A percentile compares a stretch with the other conserved stretches of the same genome.
Evolutionary conservation across 495 filamentous ascomycete species (phyloP).

Genomic region (Staphylotrichum longicolle): DNA sequence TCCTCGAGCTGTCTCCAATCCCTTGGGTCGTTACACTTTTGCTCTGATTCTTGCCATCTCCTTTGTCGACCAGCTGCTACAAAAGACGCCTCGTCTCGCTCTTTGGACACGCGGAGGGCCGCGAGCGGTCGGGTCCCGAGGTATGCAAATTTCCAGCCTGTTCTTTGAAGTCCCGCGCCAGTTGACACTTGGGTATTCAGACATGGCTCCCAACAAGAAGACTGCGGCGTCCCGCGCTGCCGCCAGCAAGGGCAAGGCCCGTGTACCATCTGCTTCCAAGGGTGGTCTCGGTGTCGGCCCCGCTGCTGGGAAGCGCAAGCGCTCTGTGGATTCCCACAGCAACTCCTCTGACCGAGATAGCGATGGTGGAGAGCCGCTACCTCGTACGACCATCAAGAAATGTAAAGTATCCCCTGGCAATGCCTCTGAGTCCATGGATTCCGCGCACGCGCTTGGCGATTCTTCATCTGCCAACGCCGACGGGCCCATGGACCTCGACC

Average conservation of each 20-base stretch:
- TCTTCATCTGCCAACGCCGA: not conserved
- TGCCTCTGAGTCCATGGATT: not conserved
- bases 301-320: not conserved
- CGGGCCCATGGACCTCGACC: not conserved
- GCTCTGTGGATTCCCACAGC: not conserved
- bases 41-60: not conserved
- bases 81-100: too few relatives aligned
- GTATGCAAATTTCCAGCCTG: not conserved
- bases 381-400: constrained; percentile 2
- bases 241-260: not conserved
- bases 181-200: constrained; percentile 5
- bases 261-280: not conserved
- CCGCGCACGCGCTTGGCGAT: not conserved
- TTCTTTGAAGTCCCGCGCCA: not conserved
- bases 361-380: not conserved
- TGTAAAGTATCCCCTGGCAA: not conserved
- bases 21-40: not conserved
- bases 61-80: not conserved
- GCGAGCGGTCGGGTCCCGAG: not conserved
- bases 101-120: not conserved
- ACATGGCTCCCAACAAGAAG: not conserved
- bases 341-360: not conserved
- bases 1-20: not conserved
- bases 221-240: not conserved
- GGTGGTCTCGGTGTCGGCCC: not conserved